These are phyloP conservation scores for Aphanomyces invadans DNA, from an alignment of 352 stramenopile genomes.

Conservation along the genomic window DNA sequence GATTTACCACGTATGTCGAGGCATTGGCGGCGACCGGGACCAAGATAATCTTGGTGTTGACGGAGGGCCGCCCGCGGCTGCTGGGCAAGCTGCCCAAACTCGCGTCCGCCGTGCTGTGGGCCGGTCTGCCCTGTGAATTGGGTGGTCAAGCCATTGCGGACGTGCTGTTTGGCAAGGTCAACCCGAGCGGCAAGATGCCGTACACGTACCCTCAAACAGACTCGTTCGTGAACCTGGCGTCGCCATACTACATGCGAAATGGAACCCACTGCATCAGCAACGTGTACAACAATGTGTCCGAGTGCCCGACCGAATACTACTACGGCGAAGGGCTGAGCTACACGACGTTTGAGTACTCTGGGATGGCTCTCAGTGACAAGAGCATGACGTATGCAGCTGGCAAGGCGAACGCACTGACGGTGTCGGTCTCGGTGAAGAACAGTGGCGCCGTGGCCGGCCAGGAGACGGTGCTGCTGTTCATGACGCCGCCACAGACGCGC, in stretches of 20 bases:
- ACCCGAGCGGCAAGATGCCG: conserved; percentile 48
- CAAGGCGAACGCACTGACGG: not conserved
- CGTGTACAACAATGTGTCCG: conserved; percentile 32
- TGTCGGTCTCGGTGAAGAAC: conserved; percentile 35
- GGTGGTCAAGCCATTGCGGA: conserved; percentile 48
- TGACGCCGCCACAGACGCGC: conserved; percentile 56
- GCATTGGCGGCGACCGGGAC: conserved; percentile 33
- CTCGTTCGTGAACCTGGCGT: conserved; percentile 11
- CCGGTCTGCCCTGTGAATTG: conserved; percentile 44
- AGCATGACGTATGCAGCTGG: conserved; percentile 12
- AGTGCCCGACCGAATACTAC: conserved; percentile 36
- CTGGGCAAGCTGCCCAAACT: conserved; percentile 30
- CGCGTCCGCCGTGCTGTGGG: conserved; percentile 42
- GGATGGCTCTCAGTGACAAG: conserved; percentile 13
- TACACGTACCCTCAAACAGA: conserved; percentile 52
- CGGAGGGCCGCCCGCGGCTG: conserved; percentile 51
- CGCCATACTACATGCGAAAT: conserved; percentile 25
- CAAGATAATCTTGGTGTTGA: conserved; percentile 64
- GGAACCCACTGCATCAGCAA: conserved; percentile 33
- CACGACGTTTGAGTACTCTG: conserved; percentile 50
- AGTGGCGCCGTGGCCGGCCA: conserved; percentile 47
- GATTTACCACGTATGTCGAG: conserved; percentile 40
- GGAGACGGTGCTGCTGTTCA: conserved; percentile 68
- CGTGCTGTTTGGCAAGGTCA: conserved; percentile 42
- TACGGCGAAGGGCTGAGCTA: conserved; percentile 70